These are phyloP conservation scores for Arthrinium phaeospermum DNA, from an alignment of 2,329 filamentous ascomycete genomes.

Conservation along the genomic window DNA sequence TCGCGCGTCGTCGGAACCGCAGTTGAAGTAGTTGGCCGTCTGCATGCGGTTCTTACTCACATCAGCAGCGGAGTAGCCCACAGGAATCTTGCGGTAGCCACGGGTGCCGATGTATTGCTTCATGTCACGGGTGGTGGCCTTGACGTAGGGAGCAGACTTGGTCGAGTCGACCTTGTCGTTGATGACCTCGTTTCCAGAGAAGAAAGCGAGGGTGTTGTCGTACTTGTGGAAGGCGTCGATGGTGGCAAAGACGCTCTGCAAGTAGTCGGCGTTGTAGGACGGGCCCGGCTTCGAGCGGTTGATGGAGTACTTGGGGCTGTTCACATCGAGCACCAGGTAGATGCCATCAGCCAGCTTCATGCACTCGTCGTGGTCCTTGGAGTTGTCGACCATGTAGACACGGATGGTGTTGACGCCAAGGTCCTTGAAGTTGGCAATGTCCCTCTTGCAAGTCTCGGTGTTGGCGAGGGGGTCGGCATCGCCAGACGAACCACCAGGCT, in stretches of 20 bases:
- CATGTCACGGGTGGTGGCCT: slow-evolving; percentile 80
- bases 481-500: slow-evolving; percentile 63
- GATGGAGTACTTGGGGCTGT: slow-evolving; percentile 87
- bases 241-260: slow-evolving; percentile 85
- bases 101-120: slow-evolving; percentile 70
- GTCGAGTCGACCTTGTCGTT: slow-evolving; percentile 70
- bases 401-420: slow-evolving; percentile 90
- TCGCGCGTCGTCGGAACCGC: slow-evolving; percentile 80
- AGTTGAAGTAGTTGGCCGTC: slow-evolving; percentile 93
- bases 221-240: slow-evolving; percentile 85
- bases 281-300: slow-evolving; percentile 74
- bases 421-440: slow-evolving; percentile 81
- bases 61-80: slow-evolving; percentile 80
- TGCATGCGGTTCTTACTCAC: slow-evolving; percentile 84
- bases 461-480: slow-evolving; percentile 79
- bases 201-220: slow-evolving; percentile 85
- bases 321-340: slow-evolving; percentile 91
- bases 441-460: slow-evolving; percentile 71
- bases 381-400: slow-evolving; percentile 93
- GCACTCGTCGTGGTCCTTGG: slow-evolving; percentile 78
- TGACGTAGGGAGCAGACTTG: slow-evolving; percentile 73
- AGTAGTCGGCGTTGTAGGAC: slow-evolving; percentile 88
- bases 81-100: slow-evolving; percentile 69
- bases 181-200: slow-evolving; percentile 83
- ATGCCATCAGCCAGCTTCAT: slow-evolving; percentile 87